Evolutionary conservation across 2,329 filamentous ascomycete species (phyloP).

Genomic region (Cryoendolithus antarcticus): DNA sequence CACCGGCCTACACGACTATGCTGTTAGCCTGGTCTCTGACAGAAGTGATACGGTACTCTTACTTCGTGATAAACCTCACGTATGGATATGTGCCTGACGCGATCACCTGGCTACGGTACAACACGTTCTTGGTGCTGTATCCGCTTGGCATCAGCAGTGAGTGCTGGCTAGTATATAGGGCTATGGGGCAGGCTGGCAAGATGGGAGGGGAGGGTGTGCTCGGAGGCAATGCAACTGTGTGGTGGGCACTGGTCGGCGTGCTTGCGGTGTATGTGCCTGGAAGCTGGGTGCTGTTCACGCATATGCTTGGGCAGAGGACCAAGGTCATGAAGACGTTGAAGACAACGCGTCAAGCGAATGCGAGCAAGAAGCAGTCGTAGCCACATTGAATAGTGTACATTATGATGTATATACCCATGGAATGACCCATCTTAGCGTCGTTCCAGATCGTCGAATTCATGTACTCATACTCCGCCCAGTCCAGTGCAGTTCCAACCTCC

Average conservation of each 20-base stretch:
- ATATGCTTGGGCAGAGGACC: constrained; percentile 85
- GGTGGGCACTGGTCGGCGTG: constrained; percentile 50
- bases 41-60: constrained; percentile 86
- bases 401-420: no score
- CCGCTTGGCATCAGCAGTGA: constrained; percentile 85
- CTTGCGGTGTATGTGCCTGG: constrained; percentile 70
- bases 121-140: constrained; percentile 87
- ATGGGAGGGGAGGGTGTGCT: constrained; percentile 12
- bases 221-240: constrained; percentile 28
- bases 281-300: constrained; percentile 77
- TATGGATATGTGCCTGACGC: constrained; percentile 43
- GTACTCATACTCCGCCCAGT: no score
- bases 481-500: no score
- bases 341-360: constrained; percentile 14
- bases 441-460: no score
- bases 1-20: constrained; percentile 60
- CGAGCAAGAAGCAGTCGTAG: no score
- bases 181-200: constrained; percentile 47
- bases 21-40: constrained; percentile 79
- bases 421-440: no score
- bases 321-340: constrained; percentile 60
- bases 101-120: constrained; percentile 74
- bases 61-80: constrained; percentile 66
- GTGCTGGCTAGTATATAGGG: constrained; percentile 61
- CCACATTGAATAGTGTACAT: background rate